A percentile compares a stretch with the other conserved stretches of the same genome.
Evolutionary conservation across 2,329 filamentous ascomycete species (phyloP).

Genomic region (Cytospora leucostoma): DNA sequence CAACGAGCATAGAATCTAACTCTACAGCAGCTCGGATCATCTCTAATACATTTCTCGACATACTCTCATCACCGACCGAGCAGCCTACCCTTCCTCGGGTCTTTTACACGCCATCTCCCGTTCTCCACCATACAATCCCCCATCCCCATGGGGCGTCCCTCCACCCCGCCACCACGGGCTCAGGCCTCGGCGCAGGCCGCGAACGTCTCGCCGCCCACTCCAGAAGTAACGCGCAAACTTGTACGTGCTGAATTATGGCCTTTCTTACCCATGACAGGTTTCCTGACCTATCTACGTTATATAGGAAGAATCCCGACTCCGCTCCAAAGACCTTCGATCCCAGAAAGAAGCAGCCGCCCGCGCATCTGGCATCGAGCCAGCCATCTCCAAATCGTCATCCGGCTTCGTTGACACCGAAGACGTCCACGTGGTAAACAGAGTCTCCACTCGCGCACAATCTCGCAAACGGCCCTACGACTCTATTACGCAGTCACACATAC

Average conservation of each 20-base stretch:
- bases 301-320: conserved; percentile 83
- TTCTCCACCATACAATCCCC: neutral
- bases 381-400: conserved; percentile 56
- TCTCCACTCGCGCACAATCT: conserved; percentile 41
- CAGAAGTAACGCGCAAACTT: conserved; percentile 49
- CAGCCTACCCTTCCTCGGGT: neutral
- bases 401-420: conserved; percentile 72
- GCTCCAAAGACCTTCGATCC: conserved; percentile 82
- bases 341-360: conserved; percentile 66
- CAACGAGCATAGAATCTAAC: neutral
- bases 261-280: too few species aligned
- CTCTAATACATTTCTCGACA: neutral
- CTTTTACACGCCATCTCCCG: neutral
- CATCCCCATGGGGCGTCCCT: conserved; percentile 47
- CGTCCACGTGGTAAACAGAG: conserved; percentile 52
- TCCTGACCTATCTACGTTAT: conserved; percentile 23
- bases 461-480: conserved; percentile 72
- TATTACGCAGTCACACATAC: conserved; percentile 55
- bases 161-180: conserved; percentile 46
- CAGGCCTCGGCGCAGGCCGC: conserved; percentile 35
- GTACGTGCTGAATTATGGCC: neutral
- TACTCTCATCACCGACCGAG: neutral
- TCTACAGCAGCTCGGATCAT: neutral
- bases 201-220: conserved; percentile 50
- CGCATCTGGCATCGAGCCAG: conserved; percentile 44